Evolutionary conservation across 2,329 filamentous ascomycete species (phyloP), one percentile per base, ranked within the genome.

Genomic region (Alternaria incomplexa): DNA sequence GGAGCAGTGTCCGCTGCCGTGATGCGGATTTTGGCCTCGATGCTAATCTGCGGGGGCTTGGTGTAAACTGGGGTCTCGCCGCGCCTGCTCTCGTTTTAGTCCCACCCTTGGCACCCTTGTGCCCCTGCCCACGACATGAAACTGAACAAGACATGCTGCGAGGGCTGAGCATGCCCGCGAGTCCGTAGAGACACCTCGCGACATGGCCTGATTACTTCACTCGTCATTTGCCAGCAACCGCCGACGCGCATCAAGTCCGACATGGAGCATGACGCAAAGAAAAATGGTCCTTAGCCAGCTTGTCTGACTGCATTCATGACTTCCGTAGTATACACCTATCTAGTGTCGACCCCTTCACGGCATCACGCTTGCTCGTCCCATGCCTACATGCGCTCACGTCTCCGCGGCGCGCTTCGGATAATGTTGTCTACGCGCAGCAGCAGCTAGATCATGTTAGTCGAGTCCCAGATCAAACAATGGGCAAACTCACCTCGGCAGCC

Each of bases 371-470:
- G 56, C 56, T 52, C 53, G 48, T 36, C 48, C 45, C 46, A 43
- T 53, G 62, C 65, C 83, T 83, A 92, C 86, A 91, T 90, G 73
- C 92, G 88, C 81, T 95, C 91, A 66, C 93, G 87, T 83, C 88
- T 89, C 79, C 96, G 87, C 56, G 96, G 96, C 56, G 96, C 96
- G 55, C 93, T 92, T 65, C 95, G 90, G 80, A 99, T 98, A 80
- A 99, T 99, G 81, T 98, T 96, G 83, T 99, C 96, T 56, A 99
- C 96, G 78, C 96, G 89, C 69, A 99, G 85, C 67, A 99, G 87
- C 69, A 98, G 85, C 92, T 95, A 71, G 56, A 51, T 57, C 44
- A 48, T 25, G 66, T 83, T 72, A 83, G 79, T 62, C 52, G 23
- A 46, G 44, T 48, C 63, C 20, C 22, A 13, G 28, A 6, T 17